phyloP scores from a whole-genome alignment of 345 rosid genomes.

The Euclidium syriacum region DNA sequence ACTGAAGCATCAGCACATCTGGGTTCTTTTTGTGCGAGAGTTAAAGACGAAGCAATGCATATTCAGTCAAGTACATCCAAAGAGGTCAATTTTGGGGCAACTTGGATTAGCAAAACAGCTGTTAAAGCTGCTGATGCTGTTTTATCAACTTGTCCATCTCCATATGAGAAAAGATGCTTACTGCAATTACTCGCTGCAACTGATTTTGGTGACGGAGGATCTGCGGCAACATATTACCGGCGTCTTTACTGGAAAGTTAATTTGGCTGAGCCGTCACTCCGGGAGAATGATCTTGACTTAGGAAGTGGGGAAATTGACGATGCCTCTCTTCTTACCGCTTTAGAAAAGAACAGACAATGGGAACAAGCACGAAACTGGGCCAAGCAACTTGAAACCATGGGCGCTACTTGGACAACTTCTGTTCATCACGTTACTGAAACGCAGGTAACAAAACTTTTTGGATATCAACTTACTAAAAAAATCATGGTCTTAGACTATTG shows the following conservation, averaged over 20 bases:
- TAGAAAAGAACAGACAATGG: conserved; percentile 86
- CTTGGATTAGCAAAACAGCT: conserved; percentile 88
- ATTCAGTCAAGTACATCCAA: conserved; percentile 50
- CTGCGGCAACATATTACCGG: conserved; percentile 64
- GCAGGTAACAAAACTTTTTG: conserved; percentile 55
- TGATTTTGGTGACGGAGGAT: conserved; percentile 95
- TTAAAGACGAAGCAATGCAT: conserved; percentile 68
- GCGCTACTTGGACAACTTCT: conserved; percentile 81
- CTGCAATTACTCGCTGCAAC: conserved; percentile 85
- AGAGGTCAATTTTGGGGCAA: conserved; percentile 59
- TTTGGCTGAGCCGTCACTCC: conserved; percentile 83
- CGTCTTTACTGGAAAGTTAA: conserved; percentile 90
- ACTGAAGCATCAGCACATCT: conserved; percentile 97
- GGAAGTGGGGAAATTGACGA: conserved; percentile 87
- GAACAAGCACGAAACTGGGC: conserved; percentile 99
- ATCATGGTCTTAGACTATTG: conserved; percentile 11
- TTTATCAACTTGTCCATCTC: conserved; percentile 86
- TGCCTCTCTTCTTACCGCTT: conserved; percentile 74
- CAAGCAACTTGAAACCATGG: conserved; percentile 83
- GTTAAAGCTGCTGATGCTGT: conserved; percentile 88
- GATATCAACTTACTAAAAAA: conserved; percentile 14
- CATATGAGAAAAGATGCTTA: conserved; percentile 94
- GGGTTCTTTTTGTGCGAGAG: conserved; percentile 86
- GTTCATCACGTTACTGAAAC: conserved; percentile 90
- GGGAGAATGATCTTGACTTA: conserved; percentile 62